These are phyloP conservation scores for Fusarium sp. DNA, from an alignment of 2,329 filamentous ascomycete genomes.

Conservation along the genomic window DNA sequence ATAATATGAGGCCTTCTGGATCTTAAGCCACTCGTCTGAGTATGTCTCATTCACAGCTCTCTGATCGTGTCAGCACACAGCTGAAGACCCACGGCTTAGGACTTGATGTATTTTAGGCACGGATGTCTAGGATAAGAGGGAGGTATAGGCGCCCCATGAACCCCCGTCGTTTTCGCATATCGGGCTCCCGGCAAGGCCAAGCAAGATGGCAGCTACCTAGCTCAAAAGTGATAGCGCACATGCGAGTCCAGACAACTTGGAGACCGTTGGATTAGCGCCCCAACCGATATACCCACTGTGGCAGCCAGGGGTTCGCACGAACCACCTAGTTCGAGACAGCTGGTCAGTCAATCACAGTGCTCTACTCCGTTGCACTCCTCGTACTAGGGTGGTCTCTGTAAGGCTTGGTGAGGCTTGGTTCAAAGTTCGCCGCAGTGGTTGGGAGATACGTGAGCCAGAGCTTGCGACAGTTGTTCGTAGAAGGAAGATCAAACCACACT, in stretches of 20 bases:
- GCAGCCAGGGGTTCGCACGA: slow-evolving; percentile 47
- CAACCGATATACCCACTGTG: slow-evolving; percentile 24
- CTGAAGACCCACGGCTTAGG: slow-evolving; percentile 27
- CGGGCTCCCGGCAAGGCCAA: slow-evolving; percentile 38
- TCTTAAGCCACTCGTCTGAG: slow-evolving; percentile 35
- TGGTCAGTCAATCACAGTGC: slow-evolving; percentile 44
- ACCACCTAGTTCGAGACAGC: slow-evolving; percentile 48
- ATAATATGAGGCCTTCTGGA: slow-evolving; percentile 37
- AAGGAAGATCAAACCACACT: slow-evolving; percentile 7
- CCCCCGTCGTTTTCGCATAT: slow-evolving; percentile 26
- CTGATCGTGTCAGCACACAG: slow-evolving; percentile 25
- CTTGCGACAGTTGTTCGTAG: slow-evolving; percentile 7
- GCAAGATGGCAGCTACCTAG: slow-evolving; percentile 24
- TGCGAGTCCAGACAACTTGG: slow-evolving; percentile 24
- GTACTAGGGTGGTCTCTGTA: slow-evolving; percentile 32
- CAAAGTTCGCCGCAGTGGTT: slow-evolving; percentile 23
- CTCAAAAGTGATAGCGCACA: slow-evolving; percentile 25
- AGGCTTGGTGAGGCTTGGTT: slow-evolving; percentile 29
- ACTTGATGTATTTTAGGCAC: slow-evolving; percentile 26
- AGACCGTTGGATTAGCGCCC: slow-evolving; percentile 31
- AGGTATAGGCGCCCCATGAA: slow-evolving; percentile 34
- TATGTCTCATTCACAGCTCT: slow-evolving; percentile 29
- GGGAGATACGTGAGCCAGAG: slow-evolving; percentile 17
- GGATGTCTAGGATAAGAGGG: slow-evolving; percentile 29
- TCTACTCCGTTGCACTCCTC: slow-evolving; percentile 25